Evolutionary conservation across 176 grass and related monocot species (phyloP), one percentile per base, ranked within the genome.

Genomic region (Raddia guianensis): DNA sequence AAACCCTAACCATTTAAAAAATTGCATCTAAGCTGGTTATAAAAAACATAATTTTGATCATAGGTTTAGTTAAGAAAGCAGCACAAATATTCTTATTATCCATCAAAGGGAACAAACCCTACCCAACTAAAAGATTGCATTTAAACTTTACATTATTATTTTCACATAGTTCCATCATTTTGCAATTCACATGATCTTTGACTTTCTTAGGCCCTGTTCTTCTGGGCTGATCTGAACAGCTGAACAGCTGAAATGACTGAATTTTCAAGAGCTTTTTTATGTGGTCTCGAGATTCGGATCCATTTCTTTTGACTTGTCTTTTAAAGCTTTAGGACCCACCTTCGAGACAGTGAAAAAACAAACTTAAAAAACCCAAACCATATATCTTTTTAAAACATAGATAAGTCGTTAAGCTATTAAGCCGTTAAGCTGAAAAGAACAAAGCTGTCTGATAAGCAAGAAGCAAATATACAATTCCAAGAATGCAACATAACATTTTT

Each of bases 101-200:
- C 14, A 72, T 75, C 63, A 75, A 84, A 57, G 51, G 21, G 43
- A 70, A 16, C 34, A 78, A 50, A 20, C 9, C 49, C n/a, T 42
- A n/a, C 16, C 33, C 45, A 82, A 82, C 55, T 82, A 81, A 81
- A 59, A 19, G 12, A 7, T 18, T 77, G 18, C 5, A 13, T 77
- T 50, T 44, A 69, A 44, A 33, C 64, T 27, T 46, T 61, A 62
- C 53, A n/a, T 66, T 74, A 75, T 5, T 15, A 56, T 74, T 54
- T 65, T 74, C 49, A 53, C 11, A 63, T 12, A 42, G 49, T 66
- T 5, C 14, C 9, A 19, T 74, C 21, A 46, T 47, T 83, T 70
- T 77, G 32, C 43, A 60, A 52, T 9, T 62, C n/a, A 21, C 53
- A 84, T 12, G 79, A 62, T 54, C 68, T 61, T 9, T 7, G 44